A percentile compares a stretch with the other conserved stretches of the same genome.
Conservation (phyloP, 768 basidiomycete species). For the Naganishia kalamii region DNA sequence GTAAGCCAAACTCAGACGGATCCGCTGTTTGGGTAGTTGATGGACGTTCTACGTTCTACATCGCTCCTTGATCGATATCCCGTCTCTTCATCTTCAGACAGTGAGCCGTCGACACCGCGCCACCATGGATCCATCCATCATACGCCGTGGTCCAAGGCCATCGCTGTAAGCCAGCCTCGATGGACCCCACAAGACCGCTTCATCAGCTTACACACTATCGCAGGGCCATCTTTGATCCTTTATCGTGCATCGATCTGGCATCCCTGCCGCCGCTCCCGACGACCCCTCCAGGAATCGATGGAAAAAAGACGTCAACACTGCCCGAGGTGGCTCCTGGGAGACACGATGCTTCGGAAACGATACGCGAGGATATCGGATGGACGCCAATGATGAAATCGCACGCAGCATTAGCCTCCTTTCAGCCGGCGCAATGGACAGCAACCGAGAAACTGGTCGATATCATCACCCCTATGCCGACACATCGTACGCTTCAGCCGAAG, state of each 20-base stretch:
- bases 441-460: neutral
- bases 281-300: neutral
- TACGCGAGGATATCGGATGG: neutral
- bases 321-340: neutral
- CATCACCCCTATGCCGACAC: neutral
- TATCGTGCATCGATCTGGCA: neutral
- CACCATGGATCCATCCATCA: neutral
- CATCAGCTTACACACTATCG: neutral
- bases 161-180: neutral
- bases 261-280: neutral
- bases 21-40: neutral
- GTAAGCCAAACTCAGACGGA: neutral
- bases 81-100: neutral
- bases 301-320: neutral
- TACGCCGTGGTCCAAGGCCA: neutral
- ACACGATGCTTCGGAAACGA: neutral
- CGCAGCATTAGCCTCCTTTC: too few relatives aligned
- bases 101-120: neutral
- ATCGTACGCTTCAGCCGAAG: neutral
- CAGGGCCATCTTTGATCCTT: constrained; percentile 7
- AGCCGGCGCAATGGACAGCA: too few relatives aligned
- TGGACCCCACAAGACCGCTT: neutral
- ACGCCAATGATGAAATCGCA: neutral
- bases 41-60: neutral
- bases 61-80: neutral